Conservation (phyloP, 2,329 filamentous ascomycete species). For the Onygenales sp. region DNA sequence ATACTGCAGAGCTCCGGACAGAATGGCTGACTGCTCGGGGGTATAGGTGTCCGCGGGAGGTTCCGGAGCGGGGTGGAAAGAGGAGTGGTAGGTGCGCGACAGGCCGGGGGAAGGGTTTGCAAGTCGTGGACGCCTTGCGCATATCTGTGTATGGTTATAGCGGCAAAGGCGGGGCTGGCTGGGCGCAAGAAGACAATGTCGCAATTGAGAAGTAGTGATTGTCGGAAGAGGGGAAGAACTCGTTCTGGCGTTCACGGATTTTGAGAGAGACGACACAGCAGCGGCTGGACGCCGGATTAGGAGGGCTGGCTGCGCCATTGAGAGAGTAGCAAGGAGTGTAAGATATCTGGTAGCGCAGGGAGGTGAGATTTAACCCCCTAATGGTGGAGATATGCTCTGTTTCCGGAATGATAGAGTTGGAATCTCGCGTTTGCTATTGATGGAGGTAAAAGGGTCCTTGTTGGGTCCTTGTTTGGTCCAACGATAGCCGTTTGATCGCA, state of each 20-base stretch:
- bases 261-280: neutral
- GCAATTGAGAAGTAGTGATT: neutral
- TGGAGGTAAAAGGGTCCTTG: too few relatives aligned
- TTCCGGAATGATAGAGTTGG: too few relatives aligned
- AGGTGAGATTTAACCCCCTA: too few relatives aligned
- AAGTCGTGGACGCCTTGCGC: neutral
- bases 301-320: neutral
- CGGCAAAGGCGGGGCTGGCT: neutral
- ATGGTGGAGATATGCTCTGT: too few relatives aligned
- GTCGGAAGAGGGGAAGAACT: neutral
- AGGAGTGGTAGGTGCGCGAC: slow-evolving; percentile 56
- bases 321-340: neutral
- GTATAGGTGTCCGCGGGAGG: slow-evolving; percentile 48
- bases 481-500: too few relatives aligned
- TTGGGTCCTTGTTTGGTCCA: too few relatives aligned
- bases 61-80: slow-evolving; percentile 54
- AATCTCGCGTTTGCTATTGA: too few relatives aligned
- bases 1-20: slow-evolving; percentile 68
- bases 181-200: neutral
- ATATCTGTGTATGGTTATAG: neutral
- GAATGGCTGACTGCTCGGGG: slow-evolving; percentile 61
- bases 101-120: slow-evolving; percentile 18
- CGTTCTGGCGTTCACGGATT: neutral
- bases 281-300: neutral
- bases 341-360: neutral